These are phyloP conservation scores for Plantago elongata DNA, from an alignment of 257 asterid genomes.

Conservation along the genomic window DNA sequence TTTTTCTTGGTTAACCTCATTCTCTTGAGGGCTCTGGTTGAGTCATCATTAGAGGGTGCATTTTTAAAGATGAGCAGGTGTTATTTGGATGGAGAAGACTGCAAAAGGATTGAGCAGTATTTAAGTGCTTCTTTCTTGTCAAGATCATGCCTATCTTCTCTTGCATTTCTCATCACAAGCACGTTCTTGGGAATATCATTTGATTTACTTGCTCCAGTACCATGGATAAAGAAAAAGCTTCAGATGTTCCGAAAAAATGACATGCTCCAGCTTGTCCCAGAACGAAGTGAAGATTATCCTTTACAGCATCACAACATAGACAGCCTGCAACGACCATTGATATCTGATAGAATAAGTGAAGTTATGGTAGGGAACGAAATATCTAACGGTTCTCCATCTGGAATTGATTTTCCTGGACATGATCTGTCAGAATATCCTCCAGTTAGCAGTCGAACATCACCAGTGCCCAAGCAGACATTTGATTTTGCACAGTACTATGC, in stretches of 20 bases:
- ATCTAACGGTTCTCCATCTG: slow-evolving; percentile 39
- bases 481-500: slow-evolving; percentile 97
- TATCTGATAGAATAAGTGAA: slow-evolving; percentile 50
- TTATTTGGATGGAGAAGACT: slow-evolving; percentile 95
- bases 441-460: slow-evolving; percentile 83
- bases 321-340: slow-evolving; percentile 64
- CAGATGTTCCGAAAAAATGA: slow-evolving; percentile 79
- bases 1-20: slow-evolving; percentile 94
- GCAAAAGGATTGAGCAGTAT: slow-evolving; percentile 83
- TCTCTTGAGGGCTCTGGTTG: slow-evolving; percentile 83
- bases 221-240: slow-evolving; percentile 94
- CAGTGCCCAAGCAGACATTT: slow-evolving; percentile 86
- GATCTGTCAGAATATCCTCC: slow-evolving; percentile 91
- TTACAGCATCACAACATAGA: slow-evolving; percentile 56
- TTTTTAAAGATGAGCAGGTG: slow-evolving; percentile 87
- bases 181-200: slow-evolving; percentile 93
- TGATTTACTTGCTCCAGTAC: slow-evolving; percentile 89
- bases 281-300: slow-evolving; percentile 65
- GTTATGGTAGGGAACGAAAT: slow-evolving; percentile 38
- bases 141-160: slow-evolving; percentile 82
- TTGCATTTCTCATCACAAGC: slow-evolving; percentile 86
- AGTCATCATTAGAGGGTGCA: slow-evolving; percentile 80
- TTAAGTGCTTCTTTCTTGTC: slow-evolving; percentile 79
- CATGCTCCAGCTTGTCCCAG: slow-evolving; percentile 96
- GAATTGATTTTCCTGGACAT: slow-evolving; percentile 51